A percentile compares a stretch with the other conserved stretches of the same genome.
Conservation (phyloP, 1,139 yeast species). For the Lodderomyces jiufengensis region DNA sequence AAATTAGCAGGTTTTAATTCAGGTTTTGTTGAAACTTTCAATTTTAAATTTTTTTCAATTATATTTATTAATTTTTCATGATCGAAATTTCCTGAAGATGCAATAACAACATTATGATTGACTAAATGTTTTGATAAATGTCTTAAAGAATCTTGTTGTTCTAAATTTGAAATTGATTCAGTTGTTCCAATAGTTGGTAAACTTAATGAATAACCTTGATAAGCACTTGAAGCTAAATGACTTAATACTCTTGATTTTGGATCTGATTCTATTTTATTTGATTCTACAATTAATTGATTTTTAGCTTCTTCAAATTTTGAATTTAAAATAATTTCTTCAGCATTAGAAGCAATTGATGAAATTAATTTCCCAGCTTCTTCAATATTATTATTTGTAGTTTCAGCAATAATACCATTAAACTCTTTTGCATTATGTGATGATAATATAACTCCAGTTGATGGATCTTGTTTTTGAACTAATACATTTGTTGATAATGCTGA, state of each 20-base stretch:
- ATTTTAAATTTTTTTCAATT: slow-evolving; percentile 47
- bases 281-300: slow-evolving; percentile 34
- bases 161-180: slow-evolving; percentile 58
- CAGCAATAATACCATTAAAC: slow-evolving; percentile 51
- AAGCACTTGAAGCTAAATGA: slow-evolving; percentile 77
- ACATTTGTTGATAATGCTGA: slow-evolving; percentile 59
- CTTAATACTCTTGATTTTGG: slow-evolving; percentile 55
- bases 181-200: slow-evolving; percentile 72
- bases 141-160: slow-evolving; percentile 52
- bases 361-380: slow-evolving; percentile 41
- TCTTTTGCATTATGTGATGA: slow-evolving; percentile 48
- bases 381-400: slow-evolving; percentile 44
- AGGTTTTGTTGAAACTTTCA: slow-evolving; percentile 56
- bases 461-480: slow-evolving; percentile 25
- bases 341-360: slow-evolving; percentile 34
- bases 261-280: slow-evolving; percentile 42
- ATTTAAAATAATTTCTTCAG: slow-evolving; percentile 28
- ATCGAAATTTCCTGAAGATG: slow-evolving; percentile 68
- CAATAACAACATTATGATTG: slow-evolving; percentile 62
- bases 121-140: slow-evolving; percentile 57
- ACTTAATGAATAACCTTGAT: slow-evolving; percentile 78
- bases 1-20: slow-evolving; percentile 52
- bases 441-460: slow-evolving; percentile 45
- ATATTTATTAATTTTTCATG: slow-evolving; percentile 68
- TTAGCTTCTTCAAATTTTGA: slow-evolving; percentile 34